Evolutionary conservation across 2,329 filamentous ascomycete genomes (phyloP).

Genomic region (Phaeosphaeria sp.): DNA sequence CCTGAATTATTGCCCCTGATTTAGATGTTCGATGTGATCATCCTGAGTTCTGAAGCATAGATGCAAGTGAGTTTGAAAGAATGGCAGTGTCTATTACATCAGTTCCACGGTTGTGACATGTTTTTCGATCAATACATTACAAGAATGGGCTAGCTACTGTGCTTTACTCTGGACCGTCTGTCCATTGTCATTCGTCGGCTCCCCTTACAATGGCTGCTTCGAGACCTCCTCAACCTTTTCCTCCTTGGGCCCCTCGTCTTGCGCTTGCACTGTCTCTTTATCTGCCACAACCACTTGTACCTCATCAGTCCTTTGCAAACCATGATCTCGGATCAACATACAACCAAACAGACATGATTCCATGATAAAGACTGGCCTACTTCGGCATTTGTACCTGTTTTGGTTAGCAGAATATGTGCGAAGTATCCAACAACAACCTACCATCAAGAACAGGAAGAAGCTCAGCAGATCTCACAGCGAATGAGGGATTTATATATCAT

Average conservation of each 20-base stretch:
- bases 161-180: not conserved
- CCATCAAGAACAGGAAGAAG: constrained; percentile 28
- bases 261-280: not conserved
- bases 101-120: no score
- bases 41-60: no score
- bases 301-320: constrained; percentile 48
- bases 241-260: not conserved
- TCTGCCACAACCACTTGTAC: not conserved
- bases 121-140: not conserved
- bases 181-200: not conserved
- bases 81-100: no score
- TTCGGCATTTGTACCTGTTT: no score
- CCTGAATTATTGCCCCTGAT: no score
- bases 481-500: constrained; percentile 25
- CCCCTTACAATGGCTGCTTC: not conserved
- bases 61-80: no score
- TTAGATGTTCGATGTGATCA: no score
- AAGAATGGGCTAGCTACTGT: not conserved
- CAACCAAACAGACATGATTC: constrained; percentile 60
- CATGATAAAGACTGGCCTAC: constrained; percentile 62
- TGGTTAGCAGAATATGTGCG: no score
- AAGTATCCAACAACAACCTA: no score
- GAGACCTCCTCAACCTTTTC: not conserved
- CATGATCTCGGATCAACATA: constrained; percentile 57
- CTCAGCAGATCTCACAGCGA: constrained; percentile 20